Base-by-base conservation (phyloP, 139 green algal species). In the Coccomyxa sp. region DNA sequence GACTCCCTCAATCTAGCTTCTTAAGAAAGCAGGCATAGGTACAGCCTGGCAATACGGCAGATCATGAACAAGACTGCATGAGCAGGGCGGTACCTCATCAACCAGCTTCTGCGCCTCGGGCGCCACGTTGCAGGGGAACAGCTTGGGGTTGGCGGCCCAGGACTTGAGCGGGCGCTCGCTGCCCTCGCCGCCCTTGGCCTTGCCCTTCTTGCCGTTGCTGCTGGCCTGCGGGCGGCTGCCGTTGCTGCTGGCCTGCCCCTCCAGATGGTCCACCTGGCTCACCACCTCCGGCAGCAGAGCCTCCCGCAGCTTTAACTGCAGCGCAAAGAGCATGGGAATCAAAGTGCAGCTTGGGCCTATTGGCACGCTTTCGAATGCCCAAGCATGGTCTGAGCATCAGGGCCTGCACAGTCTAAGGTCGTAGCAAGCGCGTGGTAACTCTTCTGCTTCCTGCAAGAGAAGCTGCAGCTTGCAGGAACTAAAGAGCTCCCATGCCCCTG, bases 111-210 rank as follows among this genome's bases (percentile, higher is more conserved):
- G 73, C 7, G 86, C 74, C 33, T 87, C 78, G 0, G 78, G n/a
- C 1, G 85, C 89, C 6, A 98, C 76, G 33, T 97, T 80, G 77
- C 89, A 94, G n/a, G 95, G 95, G 88, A 95, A 99, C 1, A 99
- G 88, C 75, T 86, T 75, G 27, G 86, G 79, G 18, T 75, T 78
- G 18, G 89, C 87, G 6, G 78, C 81, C 91, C 91, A 95, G 39
- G 74, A 85, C 73, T 89, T 89, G 36, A 58, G 70, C 70, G 75
- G 81, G 35, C 64, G 69, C 9, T 24, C 70, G 14, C 54, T 38
- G 36, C 40, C 72, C 9, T 55, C 36, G 10, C 79, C 84, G 34
- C 37, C 50, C 34, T 74, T 78, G 68, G 35, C 36, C 14, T 24
- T 68, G 9, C 37, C 7, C 8, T 69, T 36, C 55, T 72, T 38